Conservation (phyloP, 306 rosid species). For the Nissolia schottii region DNA sequence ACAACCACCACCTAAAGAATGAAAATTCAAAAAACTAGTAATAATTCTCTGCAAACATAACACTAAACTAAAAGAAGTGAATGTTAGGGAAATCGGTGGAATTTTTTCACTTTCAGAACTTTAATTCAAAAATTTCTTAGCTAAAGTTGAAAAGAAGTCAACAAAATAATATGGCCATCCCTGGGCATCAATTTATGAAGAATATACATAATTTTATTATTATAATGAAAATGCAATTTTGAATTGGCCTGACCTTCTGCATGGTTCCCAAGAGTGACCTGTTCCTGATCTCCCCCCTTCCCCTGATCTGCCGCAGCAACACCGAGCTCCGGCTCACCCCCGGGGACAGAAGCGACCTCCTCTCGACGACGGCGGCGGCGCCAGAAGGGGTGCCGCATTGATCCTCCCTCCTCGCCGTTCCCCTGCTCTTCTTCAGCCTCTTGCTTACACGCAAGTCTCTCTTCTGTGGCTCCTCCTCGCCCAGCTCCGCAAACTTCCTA, state of each 20-base stretch:
- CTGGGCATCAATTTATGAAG: background rate
- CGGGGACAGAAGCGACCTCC: slow-evolving; percentile 57
- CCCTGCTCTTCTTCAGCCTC: slow-evolving; percentile 28
- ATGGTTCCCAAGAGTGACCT: slow-evolving; percentile 61
- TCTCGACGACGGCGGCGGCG: slow-evolving; percentile 36
- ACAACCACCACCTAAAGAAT: background rate
- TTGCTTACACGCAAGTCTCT: slow-evolving; percentile 26
- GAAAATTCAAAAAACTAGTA: background rate
- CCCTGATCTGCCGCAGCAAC: slow-evolving; percentile 49
- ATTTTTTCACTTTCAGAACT: no score
- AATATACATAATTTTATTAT: no score
- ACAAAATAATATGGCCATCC: background rate
- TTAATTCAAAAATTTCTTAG: no score
- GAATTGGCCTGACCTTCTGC: slow-evolving; percentile 48
- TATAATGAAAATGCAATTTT: background rate
- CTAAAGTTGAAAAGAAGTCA: no score
- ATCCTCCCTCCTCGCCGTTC: slow-evolving; percentile 11
- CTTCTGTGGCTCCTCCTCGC: slow-evolving; percentile 12
- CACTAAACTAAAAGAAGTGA: no score
- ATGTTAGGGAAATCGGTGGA: no score
- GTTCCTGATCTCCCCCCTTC: slow-evolving; percentile 53
- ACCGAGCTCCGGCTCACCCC: slow-evolving; percentile 37
- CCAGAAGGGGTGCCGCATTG: slow-evolving; percentile 39
- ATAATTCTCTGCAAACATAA: background rate
- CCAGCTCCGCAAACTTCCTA: slow-evolving; percentile 56